Evolutionary conservation across 371 early-diverging fungal species (phyloP).

Genomic region (Haplosporangium sp.): DNA sequence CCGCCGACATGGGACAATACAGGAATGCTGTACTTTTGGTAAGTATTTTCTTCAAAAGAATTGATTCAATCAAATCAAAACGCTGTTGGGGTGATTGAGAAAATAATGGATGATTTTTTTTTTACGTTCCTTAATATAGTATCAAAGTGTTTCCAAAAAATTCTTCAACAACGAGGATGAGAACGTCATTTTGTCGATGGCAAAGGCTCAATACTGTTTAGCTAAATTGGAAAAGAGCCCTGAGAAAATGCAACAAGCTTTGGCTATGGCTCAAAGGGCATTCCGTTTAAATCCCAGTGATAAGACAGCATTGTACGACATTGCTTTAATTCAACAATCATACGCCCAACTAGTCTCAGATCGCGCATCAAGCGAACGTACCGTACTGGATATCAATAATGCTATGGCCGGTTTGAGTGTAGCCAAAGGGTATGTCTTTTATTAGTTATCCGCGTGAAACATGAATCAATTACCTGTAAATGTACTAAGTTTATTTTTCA

Average conservation of each 20-base stretch:
- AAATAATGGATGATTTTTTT: no score
- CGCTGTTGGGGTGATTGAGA: no score
- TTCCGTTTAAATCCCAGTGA: conserved; percentile 69
- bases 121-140: conserved; percentile 59
- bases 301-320: conserved; percentile 75
- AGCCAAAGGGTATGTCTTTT: conserved; percentile 41
- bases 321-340: conserved; percentile 88
- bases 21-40: conserved; percentile 72
- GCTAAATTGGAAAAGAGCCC: conserved; percentile 81
- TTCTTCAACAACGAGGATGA: conserved; percentile 68
- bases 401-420: conserved; percentile 72
- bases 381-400: conserved; percentile 63
- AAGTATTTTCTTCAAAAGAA: conserved; percentile 4
- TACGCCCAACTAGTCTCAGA: conserved; percentile 86
- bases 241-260: conserved; percentile 73
- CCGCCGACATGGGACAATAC: conserved; percentile 79
- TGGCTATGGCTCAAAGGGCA: conserved; percentile 71
- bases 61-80: no score
- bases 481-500: background rate
- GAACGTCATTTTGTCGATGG: conserved; percentile 76
- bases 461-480: no score
- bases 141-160: conserved; percentile 70
- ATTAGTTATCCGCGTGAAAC: background rate
- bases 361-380: conserved; percentile 69
- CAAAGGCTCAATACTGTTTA: conserved; percentile 84